Percentiles rank a stretch among this genome's conserved stretches.
These are phyloP conservation scores for Chaetoceros muelleri DNA, from an alignment of 108 stramenopile genomes.

Conservation along the genomic window DNA sequence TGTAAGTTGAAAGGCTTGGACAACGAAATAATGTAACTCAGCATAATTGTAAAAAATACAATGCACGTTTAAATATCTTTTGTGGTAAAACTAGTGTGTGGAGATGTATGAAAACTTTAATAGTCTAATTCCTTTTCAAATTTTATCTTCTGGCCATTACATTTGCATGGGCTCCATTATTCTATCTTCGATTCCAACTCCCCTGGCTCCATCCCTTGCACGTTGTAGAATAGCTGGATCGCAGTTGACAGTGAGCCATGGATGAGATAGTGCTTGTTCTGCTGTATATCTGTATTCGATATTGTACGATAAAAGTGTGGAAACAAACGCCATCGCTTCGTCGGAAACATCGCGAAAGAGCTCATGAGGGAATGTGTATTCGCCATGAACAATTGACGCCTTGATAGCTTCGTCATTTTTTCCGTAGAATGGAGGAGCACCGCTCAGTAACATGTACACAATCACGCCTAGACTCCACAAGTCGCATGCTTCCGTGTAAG, in stretches of 20 bases:
- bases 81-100: no score
- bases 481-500: conserved; percentile 93
- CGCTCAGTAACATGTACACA: conserved; percentile 85
- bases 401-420: conserved; percentile 86
- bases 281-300: conserved; percentile 83
- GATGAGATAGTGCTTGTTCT: conserved; percentile 80
- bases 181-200: conserved; percentile 25
- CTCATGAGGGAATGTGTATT: conserved; percentile 82
- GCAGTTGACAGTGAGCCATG: conserved; percentile 74
- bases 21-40: no score
- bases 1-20: no score
- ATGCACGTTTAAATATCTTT: no score
- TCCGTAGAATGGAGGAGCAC: conserved; percentile 90
- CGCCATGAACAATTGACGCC: conserved; percentile 78
- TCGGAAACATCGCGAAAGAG: conserved; percentile 81
- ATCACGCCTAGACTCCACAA: conserved; percentile 92
- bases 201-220: conserved; percentile 67
- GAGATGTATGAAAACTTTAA: no score
- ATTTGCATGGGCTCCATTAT: conserved; percentile 47
- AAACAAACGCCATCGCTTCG: conserved; percentile 87
- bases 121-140: neutral
- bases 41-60: no score
- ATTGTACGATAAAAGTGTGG: conserved; percentile 68
- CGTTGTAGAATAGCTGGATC: conserved; percentile 53
- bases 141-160: conserved; percentile 10